Conservation (phyloP, 768 basidiomycete species). For the Paxillus ammoniavirescens region DNA sequence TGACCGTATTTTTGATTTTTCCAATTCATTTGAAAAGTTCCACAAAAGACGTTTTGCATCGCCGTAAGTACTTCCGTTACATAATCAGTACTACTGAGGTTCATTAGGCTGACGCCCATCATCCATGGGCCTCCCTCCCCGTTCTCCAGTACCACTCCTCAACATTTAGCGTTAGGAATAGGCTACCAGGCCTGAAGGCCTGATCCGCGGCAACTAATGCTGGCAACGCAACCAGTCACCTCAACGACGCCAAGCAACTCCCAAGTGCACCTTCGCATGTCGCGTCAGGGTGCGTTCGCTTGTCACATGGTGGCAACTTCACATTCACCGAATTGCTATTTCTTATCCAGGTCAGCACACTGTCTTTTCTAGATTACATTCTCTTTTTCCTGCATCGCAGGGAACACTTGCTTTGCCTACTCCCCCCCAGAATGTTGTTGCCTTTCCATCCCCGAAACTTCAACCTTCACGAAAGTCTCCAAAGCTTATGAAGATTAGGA, state of each 20-base stretch:
- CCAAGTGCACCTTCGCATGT: neutral
- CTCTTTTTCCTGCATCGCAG: conserved; percentile 44
- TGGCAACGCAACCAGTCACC: conserved; percentile 6
- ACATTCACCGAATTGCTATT: neutral
- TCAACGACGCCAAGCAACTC: neutral
- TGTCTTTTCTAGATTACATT: conserved; percentile 51
- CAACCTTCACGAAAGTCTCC: conserved; percentile 25
- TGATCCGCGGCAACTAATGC: conserved; percentile 18
- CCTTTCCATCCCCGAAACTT: conserved; percentile 22
- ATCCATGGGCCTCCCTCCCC: conserved; percentile 20
- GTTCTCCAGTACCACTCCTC: conserved; percentile 21
- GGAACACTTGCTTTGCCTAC: conserved; percentile 18
- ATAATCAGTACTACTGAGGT: conserved; percentile 8
- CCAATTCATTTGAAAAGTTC: neutral
- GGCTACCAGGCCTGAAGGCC: conserved; percentile 21
- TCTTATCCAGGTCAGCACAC: conserved; percentile 33
- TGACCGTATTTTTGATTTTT: too few species aligned
- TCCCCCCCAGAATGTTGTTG: conserved; percentile 18
- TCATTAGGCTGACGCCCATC: conserved; percentile 6
- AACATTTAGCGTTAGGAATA: conserved; percentile 26
- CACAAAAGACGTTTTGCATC: neutral
- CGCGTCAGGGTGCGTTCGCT: conserved; percentile 8
- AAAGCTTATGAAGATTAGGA: conserved; percentile 61
- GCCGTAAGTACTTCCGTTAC: neutral
- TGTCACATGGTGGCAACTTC: neutral